phyloP scores from a whole-genome alignment of 225 moss, liverwort and hornwort species.

The Takakia lepidozioides region DNA sequence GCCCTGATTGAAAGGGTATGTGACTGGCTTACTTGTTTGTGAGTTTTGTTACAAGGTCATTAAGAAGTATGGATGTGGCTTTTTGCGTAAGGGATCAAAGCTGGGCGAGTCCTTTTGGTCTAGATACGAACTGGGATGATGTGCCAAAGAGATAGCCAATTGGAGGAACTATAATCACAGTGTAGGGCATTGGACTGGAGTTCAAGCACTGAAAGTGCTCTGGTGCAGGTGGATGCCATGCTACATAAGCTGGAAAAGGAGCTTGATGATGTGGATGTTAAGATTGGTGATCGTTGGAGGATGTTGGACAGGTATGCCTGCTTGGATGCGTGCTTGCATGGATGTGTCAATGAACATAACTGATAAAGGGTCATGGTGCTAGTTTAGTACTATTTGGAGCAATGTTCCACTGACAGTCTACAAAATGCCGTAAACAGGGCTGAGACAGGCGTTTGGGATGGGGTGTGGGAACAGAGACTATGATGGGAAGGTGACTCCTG shows the following conservation, averaged over 20 bases:
- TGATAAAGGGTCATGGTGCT: too few relatives aligned
- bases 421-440: neutral
- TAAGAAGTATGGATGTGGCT: too few relatives aligned
- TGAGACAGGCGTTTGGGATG: neutral
- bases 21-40: neutral
- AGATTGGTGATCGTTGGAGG: constrained; percentile 98
- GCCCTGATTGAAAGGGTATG: constrained; percentile 85
- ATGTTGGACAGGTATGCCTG: constrained; percentile 80
- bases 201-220: too few relatives aligned
- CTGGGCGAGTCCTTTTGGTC: too few relatives aligned
- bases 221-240: constrained; percentile 84
- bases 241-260: constrained; percentile 99
- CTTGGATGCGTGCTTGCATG: too few relatives aligned
- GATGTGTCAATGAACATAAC: too few relatives aligned
- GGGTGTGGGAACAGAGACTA: constrained; percentile 51
- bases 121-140: too few relatives aligned
- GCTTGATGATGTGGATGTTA: constrained; percentile 93
- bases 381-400: too few relatives aligned
- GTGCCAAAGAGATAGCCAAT: too few relatives aligned
- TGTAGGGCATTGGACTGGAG: too few relatives aligned
- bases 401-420: neutral
- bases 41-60: constrained; percentile 1
- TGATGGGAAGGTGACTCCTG: constrained; percentile 96
- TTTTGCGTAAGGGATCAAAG: too few relatives aligned
- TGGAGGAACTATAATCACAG: too few relatives aligned